Base-by-base conservation (phyloP, 1,284 basidiomycete genomes). In the Trichosporon sp. region DNA sequence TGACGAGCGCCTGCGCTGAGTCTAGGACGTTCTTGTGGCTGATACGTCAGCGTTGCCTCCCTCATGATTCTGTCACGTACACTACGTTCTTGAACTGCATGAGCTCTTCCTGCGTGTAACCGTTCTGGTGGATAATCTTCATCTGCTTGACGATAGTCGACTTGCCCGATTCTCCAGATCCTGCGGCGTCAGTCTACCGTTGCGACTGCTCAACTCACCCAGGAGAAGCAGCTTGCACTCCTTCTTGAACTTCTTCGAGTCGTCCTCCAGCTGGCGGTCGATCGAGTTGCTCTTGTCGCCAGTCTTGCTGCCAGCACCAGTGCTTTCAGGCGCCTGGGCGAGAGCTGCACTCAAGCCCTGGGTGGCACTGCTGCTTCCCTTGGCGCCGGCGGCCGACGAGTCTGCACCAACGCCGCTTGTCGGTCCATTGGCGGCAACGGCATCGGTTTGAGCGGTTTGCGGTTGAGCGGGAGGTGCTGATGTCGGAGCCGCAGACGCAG, bases 51-150 rank as follows among this genome's bases (percentile, higher is more conserved):
- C 14, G n/a, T n/a, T n/a, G n/a, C n/a, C n/a, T n/a, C n/a, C n/a
- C n/a, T n/a, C n/a, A n/a, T n/a, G n/a, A n/a, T n/a, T n/a, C n/a
- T n/a, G 4, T 4, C 8, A 70, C 77, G 44, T 71, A 82, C 56
- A 98, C 88, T 19, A 89, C 88, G 1, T 88, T 85, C 37, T 90
- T 85, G 81, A 88, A 96, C 2, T 87, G 84, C 66, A 89, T 82
- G 40, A 95, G 85, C 79, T 98, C 95, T 1, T 91, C 86, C 23
- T 81, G 80, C 0, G 87, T 87, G 81, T 94, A 98, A 8, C 95
- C 95, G 72, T 91, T 89, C 80, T 97, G 92, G 80, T 97, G 92
- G 66, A 98, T 95, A 69, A 98, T 97, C 85, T 96, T 97, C 95
- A 98, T 98, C 81, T 98, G 95, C 81, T 97, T 98, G 56, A 97